Base-by-base conservation (phyloP, 257 asterid genomes). In the Anisodus acutangulus region DNA sequence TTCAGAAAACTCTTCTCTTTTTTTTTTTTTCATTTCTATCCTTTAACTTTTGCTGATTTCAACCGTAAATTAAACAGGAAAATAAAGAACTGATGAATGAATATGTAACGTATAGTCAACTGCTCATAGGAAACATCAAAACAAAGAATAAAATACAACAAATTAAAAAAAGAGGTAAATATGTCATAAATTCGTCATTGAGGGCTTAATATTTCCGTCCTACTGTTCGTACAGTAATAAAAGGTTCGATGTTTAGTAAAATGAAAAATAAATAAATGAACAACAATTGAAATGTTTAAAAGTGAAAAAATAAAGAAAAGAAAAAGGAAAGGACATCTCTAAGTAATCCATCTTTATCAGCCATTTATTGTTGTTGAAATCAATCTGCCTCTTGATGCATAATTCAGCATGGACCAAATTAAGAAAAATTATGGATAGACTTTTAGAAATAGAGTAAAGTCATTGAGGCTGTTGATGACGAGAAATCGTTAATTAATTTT, bases 361-460 rank as follows among this genome's bases (percentile, higher is more conserved):
- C 88, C 85, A 70, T 51, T 37, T 68, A 70, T 49, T 12, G 8
- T 60, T 53, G n/a, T 19, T 37, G 37, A 37, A 45, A 62, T 53
- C 81, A 76, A 53, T 78, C 39, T 78, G 62, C 54, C 54, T 19
- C 79, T 59, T 54, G 82, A 79, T 43, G n/a, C 49, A 16, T 67
- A 17, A 80, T 35, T 15, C 37, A 35, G 15, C 82, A 55, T 66
- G 82, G 84, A 83, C 84, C 63, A 51, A 69, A 68, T 37, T 37
- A 67, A 26, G 81, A 84, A 86, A 72, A 88, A 84, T 85, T 82
- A 84, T 78, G 47, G 81, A 31, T 78, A 53, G 83, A 85, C 60
- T 58, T 43, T 79, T 74, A 84, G 78, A 78, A 78, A 85, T 69
- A 85, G 81, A 37, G 82, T 39, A 85, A 69, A 89, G 83, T 87